phyloP scores from a whole-genome alignment of 2,329 filamentous ascomycete genomes.

The Aspergillus floridensis region DNA sequence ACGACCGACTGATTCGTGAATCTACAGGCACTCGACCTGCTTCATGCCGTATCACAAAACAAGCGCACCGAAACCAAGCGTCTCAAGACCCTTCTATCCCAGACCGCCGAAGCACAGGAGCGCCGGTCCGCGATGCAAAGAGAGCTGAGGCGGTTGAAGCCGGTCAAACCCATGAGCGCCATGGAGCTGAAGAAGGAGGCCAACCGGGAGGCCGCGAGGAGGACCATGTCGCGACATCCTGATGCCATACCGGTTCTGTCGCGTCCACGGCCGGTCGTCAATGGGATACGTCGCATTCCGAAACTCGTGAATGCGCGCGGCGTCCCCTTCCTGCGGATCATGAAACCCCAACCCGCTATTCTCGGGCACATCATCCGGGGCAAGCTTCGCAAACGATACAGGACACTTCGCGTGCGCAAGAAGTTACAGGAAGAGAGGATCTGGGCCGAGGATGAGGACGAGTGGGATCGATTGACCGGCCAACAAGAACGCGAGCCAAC shows the following conservation, averaged over 20 bases:
- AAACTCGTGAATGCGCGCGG: slow-evolving; percentile 43
- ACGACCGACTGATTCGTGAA: slow-evolving; percentile 7
- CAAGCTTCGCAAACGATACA: slow-evolving; percentile 37
- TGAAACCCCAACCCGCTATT: slow-evolving; percentile 44
- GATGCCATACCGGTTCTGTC: slow-evolving; percentile 33
- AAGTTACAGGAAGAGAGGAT: slow-evolving; percentile 20
- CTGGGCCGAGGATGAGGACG: slow-evolving; percentile 39
- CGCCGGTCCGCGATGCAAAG: slow-evolving; percentile 22
- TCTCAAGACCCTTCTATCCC: slow-evolving; percentile 28
- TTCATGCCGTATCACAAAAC: slow-evolving; percentile 33
- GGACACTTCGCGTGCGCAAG: slow-evolving; percentile 32
- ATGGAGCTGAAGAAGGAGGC: slow-evolving; percentile 25
- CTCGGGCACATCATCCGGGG: slow-evolving; percentile 38
- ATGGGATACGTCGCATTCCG: slow-evolving; percentile 41
- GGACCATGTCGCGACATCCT: slow-evolving; percentile 33
- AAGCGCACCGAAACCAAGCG: slow-evolving; percentile 23
- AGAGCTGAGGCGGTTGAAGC: slow-evolving; percentile 13
- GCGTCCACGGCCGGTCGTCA: slow-evolving; percentile 34
- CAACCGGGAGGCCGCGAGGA: slow-evolving; percentile 25
- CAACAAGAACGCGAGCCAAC: slow-evolving; percentile 13
- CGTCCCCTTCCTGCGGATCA: slow-evolving; percentile 44
- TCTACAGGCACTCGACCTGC: slow-evolving; percentile 38
- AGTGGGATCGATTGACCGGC: slow-evolving; percentile 39
- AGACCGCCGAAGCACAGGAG: slow-evolving; percentile 22
- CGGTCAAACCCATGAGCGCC: slow-evolving; percentile 23